Evolutionary conservation across 1,284 basidiomycete genomes (phyloP), one percentile per base, ranked within the genome.

Genomic region (Fomitopsis betulina): DNA sequence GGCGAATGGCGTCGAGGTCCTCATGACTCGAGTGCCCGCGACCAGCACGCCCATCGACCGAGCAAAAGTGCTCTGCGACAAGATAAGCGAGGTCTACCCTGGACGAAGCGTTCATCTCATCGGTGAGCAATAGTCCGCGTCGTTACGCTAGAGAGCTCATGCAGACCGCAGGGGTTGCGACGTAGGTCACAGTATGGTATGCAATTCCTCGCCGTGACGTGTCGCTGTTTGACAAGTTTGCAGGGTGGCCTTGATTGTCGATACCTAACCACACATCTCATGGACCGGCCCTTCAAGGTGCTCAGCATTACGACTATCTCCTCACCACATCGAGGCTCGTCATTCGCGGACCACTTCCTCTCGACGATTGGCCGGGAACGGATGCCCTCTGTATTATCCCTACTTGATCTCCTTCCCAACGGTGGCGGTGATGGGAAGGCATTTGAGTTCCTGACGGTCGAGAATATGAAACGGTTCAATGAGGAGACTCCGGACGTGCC

Each of bases 191-290:
- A 92, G 89, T 67, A 97, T 96, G 94, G 91, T 91, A 66, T 57
- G 77, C 64, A 42, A 42, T 43, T 19, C 37, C 30, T 32, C 25
- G 27, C 15, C 21, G 25, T 53, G 4, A 17, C 27, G 32, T 35
- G 6, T 53, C 13, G 15, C 39, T 5, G 54, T 64, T 27, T 61
- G 54, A 63, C 52, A 37, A 15, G 27, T 56, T 30, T 53, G 15
- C 65, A 93, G 92, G 95, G 96, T 23, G 96, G 96, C 8, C 80
- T 98, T 15, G 96, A 98, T 71, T 96, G 91, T 67, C 84, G 96
- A 45, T 96, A 94, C 72, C 81, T 98, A 40, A 85, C 87, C 7
- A 82, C 87, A 0, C 87, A 90, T 63, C 79, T 93, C 45, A 84
- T 79, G 27, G 64, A 82, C 38, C 82, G 87, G 54, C 82, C 81